Conservation (phyloP, 2,329 filamentous ascomycete genomes). For the Colletotrichum gigasporum region DNA sequence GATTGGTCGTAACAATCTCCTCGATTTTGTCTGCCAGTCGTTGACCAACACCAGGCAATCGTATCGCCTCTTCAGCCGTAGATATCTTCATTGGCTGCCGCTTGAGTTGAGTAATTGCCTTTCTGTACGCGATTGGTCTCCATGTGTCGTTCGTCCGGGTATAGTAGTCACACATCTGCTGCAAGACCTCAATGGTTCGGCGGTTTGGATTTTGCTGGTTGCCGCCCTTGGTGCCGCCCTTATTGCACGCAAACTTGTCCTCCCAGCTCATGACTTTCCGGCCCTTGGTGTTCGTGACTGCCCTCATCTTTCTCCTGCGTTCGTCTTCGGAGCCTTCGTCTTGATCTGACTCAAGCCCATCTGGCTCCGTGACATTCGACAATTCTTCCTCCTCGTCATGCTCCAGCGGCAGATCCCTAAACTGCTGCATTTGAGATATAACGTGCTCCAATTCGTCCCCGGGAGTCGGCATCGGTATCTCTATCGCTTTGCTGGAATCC, state of each 20-base stretch:
- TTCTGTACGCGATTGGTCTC: conserved; percentile 79
- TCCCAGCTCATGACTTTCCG: conserved; percentile 49
- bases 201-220: conserved; percentile 73
- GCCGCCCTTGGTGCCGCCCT: conserved; percentile 56
- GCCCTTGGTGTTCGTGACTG: conserved; percentile 31
- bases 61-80: conserved; percentile 74
- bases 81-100: conserved; percentile 71
- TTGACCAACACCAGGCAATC: conserved; percentile 74
- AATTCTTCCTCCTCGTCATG: conserved; percentile 57
- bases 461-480: background rate
- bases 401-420: conserved; percentile 67
- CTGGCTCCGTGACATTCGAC: conserved; percentile 33
- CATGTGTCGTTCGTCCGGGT: conserved; percentile 78
- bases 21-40: conserved; percentile 87
- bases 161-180: conserved; percentile 84
- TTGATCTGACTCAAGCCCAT: conserved; percentile 33
- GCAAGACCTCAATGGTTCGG: conserved; percentile 78
- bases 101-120: conserved; percentile 77
- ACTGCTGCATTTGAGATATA: conserved; percentile 70
- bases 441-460: conserved; percentile 69
- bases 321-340: conserved; percentile 39
- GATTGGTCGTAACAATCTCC: conserved; percentile 82
- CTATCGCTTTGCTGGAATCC: background rate
- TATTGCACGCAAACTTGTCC: conserved; percentile 64
- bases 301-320: conserved; percentile 36